These are phyloP conservation scores for Dalbergia cochinchinensis DNA, from an alignment of 306 rosid genomes.

Conservation along the genomic window DNA sequence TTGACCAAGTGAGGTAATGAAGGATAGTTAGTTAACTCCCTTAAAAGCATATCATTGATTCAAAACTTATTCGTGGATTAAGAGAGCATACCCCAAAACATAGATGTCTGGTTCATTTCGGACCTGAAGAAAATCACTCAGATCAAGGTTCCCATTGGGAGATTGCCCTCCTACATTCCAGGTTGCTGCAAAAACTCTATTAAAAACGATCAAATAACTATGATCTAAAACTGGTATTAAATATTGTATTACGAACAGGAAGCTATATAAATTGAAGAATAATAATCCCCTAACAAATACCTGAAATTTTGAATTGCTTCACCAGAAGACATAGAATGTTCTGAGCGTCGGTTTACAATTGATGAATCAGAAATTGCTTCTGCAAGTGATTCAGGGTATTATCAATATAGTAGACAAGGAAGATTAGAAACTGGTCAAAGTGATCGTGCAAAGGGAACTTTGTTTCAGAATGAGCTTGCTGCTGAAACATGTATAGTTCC, in stretches of 20 bases:
- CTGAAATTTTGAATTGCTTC: slow-evolving; percentile 68
- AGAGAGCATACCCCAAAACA: slow-evolving; percentile 79
- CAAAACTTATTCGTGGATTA: neutral
- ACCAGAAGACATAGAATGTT: slow-evolving; percentile 61
- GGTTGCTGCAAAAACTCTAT: slow-evolving; percentile 83
- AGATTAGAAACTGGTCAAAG: slow-evolving; percentile 28
- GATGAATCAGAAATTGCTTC: slow-evolving; percentile 56
- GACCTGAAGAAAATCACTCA: slow-evolving; percentile 83
- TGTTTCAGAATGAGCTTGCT: neutral
- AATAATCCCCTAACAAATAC: slow-evolving; percentile 50
- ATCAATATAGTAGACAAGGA: slow-evolving; percentile 19
- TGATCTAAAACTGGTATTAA: slow-evolving; percentile 22
- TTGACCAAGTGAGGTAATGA: neutral
- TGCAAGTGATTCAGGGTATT: slow-evolving; percentile 47
- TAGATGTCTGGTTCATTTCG: slow-evolving; percentile 75
- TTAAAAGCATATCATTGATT: slow-evolving; percentile 3
- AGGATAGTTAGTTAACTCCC: neutral
- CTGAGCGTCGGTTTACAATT: slow-evolving; percentile 48
- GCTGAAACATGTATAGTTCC: neutral
- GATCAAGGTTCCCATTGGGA: slow-evolving; percentile 73
- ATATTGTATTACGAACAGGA: neutral
- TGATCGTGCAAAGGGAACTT: slow-evolving; percentile 30
- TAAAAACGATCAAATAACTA: slow-evolving; percentile 17
- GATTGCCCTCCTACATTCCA: slow-evolving; percentile 98
- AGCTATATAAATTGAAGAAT: neutral